A percentile compares a stretch with the other conserved stretches of the same genome.
phyloP scores from a whole-genome alignment of 2,329 filamentous ascomycete species.

The Diplodia scrobiculata region DNA sequence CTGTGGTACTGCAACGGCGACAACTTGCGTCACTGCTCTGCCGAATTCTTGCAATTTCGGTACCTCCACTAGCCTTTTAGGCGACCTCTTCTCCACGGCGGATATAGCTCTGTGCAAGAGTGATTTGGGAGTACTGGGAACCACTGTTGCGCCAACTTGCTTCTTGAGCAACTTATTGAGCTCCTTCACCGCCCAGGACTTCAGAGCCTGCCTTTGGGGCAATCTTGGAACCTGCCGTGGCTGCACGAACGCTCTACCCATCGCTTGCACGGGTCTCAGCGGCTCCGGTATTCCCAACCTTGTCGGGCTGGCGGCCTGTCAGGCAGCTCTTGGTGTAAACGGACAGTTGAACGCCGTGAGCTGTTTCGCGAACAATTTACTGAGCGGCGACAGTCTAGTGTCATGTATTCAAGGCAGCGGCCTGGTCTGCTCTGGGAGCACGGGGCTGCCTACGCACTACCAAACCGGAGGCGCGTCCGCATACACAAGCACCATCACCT shows the following conservation, averaged over 20 bases:
- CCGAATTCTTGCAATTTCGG: not conserved
- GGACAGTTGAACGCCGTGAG: not conserved
- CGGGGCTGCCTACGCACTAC: not conserved
- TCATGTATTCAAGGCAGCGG: not conserved
- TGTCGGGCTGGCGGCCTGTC: not conserved
- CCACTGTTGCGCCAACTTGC: not conserved
- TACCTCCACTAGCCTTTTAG: not conserved
- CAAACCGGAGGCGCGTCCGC: not conserved
- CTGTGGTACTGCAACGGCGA: not conserved
- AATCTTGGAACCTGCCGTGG: not conserved
- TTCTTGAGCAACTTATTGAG: not conserved
- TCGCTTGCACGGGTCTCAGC: not conserved
- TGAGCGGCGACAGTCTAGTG: not conserved
- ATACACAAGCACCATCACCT: not conserved
- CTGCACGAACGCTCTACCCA: not conserved
- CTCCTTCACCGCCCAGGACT: not conserved
- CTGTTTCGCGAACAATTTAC: not conserved
- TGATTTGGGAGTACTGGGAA: not conserved
- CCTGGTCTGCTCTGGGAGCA: not conserved
- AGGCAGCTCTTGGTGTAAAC: not conserved
- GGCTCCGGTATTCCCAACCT: too few species aligned
- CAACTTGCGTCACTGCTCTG: constrained; percentile 5
- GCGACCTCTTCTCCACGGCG: not conserved
- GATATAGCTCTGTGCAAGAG: not conserved
- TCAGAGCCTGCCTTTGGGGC: not conserved